A percentile compares a stretch with the other conserved stretches of the same genome.
Conservation (phyloP, 441 rosid species). For the Isatis lusitanica region DNA sequence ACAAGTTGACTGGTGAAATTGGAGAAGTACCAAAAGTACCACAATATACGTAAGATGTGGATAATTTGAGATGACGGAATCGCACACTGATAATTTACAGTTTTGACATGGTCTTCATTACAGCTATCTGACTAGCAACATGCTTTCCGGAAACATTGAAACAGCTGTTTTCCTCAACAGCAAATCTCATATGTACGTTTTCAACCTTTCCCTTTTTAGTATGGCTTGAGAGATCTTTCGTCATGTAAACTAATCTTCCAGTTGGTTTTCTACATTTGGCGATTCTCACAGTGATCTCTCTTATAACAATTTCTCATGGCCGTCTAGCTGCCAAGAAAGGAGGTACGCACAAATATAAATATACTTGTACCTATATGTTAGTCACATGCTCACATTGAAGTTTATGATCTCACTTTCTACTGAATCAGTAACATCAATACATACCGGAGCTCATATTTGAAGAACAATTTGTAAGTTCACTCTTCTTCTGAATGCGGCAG, state of each 20-base stretch:
- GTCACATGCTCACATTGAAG: conserved; percentile 22
- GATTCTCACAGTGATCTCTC: conserved; percentile 65
- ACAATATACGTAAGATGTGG: conserved; percentile 6
- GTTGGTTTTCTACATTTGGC: not conserved
- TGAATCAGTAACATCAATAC: conserved; percentile 71
- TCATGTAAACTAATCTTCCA: conserved; percentile 1
- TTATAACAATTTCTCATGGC: conserved; percentile 60
- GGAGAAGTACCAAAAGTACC: not conserved
- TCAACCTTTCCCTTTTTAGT: not conserved
- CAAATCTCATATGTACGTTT: conserved; percentile 21
- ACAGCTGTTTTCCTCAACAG: conserved; percentile 28
- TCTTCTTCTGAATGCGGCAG: not conserved
- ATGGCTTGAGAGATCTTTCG: not conserved
- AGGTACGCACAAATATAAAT: conserved; percentile 7
- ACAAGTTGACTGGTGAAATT: conserved; percentile 26
- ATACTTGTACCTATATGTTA: not conserved
- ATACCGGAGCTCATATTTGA: conserved; percentile 49
- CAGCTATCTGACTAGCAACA: conserved; percentile 66
- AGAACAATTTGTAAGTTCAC: conserved; percentile 45
- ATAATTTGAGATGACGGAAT: not conserved
- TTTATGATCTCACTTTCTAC: conserved; percentile 16
- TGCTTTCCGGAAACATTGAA: conserved; percentile 58
- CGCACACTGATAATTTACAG: not conserved
- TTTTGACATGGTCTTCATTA: not conserved
- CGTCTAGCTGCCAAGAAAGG: conserved; percentile 55